Evolutionary conservation across 2,329 filamentous ascomycete species (phyloP), one percentile per base, ranked within the genome.

Genomic region (Apiospora pterosperma): DNA sequence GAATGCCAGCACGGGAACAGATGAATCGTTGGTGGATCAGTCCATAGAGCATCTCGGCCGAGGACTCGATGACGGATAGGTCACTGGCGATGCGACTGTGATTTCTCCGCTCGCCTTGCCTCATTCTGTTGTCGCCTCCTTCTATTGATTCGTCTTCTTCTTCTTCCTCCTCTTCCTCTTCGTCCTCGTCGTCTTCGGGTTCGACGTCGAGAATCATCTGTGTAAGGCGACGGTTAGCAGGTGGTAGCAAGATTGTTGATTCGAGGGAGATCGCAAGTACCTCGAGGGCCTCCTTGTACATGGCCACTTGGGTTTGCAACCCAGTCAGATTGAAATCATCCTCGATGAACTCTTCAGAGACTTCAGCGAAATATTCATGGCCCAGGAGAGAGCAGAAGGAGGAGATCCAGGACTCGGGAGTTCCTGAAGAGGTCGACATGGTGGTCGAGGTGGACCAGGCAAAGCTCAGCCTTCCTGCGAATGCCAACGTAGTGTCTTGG

Each of bases 251-350:
- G 6, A 5, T 28, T 21, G 14, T 14, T 23, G 39, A 62, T 14
- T 31, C 59, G 39, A 36, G 28, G 28, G 2, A 12, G n/a, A 34
- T n/a, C 34, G 48, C 67, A 61, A 31, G 73, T 79, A 90, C 88
- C 84, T 99, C 96, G 68, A 99, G 82, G 14, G 96, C 96, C 80
- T 99, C 96, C 80, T 98, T 99, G 79, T 99, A 99, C 92, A 97
- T 97, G 69, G 93, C 91, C 62, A 99, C 96, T 80, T 98, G 95
- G 66, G 90, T 92, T 79, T 97, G 93, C 73, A 99, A 84, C 61
- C 96, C 96, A 0, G 96, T 99, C 69, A 99, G 84, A 79, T 99
- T 99, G 85, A 99, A 99, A 79, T 99, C 96, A 88, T 99, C 96
- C 79, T 99, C 96, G 76, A 99, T 98, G 74, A 99, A 99, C 75